Percentiles rank a stretch among this genome's conserved stretches.
phyloP scores from a whole-genome alignment of 1,284 basidiomycete species.

The Ceratobasidium sp. region DNA sequence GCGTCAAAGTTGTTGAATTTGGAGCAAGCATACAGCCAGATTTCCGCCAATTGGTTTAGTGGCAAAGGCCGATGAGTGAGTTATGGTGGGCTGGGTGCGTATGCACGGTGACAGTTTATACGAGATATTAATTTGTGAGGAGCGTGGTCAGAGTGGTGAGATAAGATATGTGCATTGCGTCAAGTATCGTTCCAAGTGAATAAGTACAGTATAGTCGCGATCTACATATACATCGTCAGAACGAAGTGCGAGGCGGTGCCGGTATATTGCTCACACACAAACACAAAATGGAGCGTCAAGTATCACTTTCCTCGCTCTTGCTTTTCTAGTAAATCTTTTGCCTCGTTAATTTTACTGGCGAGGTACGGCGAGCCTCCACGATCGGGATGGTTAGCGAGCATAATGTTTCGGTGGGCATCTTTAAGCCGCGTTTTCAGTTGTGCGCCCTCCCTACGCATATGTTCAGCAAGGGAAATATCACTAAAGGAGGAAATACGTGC shows the following conservation, averaged over 20 bases:
- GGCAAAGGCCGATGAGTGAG: too few species aligned
- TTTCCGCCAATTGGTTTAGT: not conserved
- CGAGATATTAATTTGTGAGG: not conserved
- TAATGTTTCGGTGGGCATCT: conserved; percentile 92
- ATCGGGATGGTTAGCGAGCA: conserved; percentile 97
- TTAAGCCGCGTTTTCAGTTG: conserved; percentile 80
- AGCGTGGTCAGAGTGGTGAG: not conserved
- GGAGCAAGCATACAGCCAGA: not conserved
- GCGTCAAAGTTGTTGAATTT: not conserved
- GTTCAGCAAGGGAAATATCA: not conserved
- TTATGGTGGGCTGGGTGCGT: not conserved
- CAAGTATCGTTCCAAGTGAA: not conserved
- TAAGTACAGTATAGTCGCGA: not conserved
- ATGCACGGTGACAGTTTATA: not conserved
- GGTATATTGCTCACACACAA: not conserved
- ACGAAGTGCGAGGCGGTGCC: not conserved
- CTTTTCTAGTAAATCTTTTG: conserved; percentile 86
- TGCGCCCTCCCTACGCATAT: conserved; percentile 75
- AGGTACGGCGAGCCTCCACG: conserved; percentile 95
- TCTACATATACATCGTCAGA: not conserved
- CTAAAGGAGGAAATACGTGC: conserved; percentile 65
- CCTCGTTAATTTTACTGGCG: conserved; percentile 98
- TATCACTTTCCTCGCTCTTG: conserved; percentile 58
- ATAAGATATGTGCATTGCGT: not conserved
- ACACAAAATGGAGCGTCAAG: not conserved